A percentile compares a stretch with the other conserved stretches of the same genome.
These are phyloP conservation scores for Penicillium griseofulvum DNA, from an alignment of 2,329 filamentous ascomycete genomes.

Conservation along the genomic window DNA sequence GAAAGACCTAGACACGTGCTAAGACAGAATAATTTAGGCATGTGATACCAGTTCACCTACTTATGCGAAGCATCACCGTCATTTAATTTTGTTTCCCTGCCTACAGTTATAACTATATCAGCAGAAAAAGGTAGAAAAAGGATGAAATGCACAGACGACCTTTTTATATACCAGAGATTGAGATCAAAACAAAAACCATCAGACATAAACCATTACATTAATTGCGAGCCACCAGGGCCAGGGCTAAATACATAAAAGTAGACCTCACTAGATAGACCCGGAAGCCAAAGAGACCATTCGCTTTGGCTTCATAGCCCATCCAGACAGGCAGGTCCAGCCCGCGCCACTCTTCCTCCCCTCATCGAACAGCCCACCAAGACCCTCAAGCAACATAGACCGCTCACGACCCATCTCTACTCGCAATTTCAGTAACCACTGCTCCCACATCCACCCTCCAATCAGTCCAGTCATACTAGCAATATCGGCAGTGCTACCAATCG, in stretches of 20 bases:
- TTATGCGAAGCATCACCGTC: too few species aligned
- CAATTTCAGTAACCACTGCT: conserved; percentile 89
- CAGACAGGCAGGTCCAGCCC: conserved; percentile 60
- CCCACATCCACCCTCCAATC: conserved; percentile 87
- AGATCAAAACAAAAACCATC: neutral
- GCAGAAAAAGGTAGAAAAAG: too few species aligned
- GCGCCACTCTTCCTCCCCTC: conserved; percentile 58
- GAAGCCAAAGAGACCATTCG: conserved; percentile 8
- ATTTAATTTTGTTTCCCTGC: too few species aligned
- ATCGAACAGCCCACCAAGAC: conserved; percentile 57
- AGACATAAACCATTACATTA: conserved; percentile 16
- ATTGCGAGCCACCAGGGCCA: conserved; percentile 5
- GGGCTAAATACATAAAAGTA: conserved; percentile 1
- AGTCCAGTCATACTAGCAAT: conserved; percentile 75
- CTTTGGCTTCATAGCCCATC: conserved; percentile 56
- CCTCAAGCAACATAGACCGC: conserved; percentile 52
- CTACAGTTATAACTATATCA: too few species aligned
- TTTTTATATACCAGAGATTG: too few species aligned
- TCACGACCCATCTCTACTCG: conserved; percentile 80
- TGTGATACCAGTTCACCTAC: too few species aligned
- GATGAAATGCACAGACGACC: too few species aligned
- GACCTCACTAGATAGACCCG: neutral
- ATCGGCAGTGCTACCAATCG: conserved; percentile 66
- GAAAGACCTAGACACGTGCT: too few species aligned
- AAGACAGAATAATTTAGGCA: too few species aligned